Conservation (phyloP, 805 yeast genomes). For the Kodamaea fukazawae region DNA sequence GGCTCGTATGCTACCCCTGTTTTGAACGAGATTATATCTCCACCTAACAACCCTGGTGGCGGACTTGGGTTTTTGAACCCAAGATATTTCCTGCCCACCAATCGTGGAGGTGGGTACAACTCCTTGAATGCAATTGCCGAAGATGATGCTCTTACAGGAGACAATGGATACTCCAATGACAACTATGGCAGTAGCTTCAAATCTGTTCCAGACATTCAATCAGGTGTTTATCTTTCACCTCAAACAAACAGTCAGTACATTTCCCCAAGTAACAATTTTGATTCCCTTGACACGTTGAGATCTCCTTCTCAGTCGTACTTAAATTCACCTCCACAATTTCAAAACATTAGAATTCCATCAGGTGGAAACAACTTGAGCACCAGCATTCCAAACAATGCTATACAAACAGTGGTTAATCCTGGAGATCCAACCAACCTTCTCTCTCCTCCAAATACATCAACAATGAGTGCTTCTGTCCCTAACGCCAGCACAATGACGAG, state of each 20-base stretch:
- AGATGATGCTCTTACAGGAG: slow-evolving; percentile 13
- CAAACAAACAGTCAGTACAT: slow-evolving; percentile 27
- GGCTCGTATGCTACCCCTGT: slow-evolving; percentile 19
- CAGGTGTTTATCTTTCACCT: slow-evolving; percentile 36
- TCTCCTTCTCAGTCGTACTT: slow-evolving; percentile 35
- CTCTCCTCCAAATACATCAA: slow-evolving; percentile 23
- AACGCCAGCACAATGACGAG: slow-evolving; percentile 7
- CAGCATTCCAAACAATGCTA: slow-evolving; percentile 22
- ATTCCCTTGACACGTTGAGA: slow-evolving; percentile 33
- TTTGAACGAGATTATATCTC: slow-evolving; percentile 39
- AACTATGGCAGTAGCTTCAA: slow-evolving; percentile 15
- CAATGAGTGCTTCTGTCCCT: slow-evolving; percentile 34
- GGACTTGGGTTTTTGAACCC: slow-evolving; percentile 27
- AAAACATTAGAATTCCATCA: slow-evolving; percentile 15
- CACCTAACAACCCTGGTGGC: slow-evolving; percentile 16
- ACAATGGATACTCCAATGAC: slow-evolving; percentile 22
- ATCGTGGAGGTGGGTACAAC: slow-evolving; percentile 21
- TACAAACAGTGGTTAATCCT: slow-evolving; percentile 5
- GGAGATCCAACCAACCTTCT: slow-evolving; percentile 13
- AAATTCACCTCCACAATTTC: slow-evolving; percentile 35
- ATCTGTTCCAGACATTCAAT: slow-evolving; percentile 18
- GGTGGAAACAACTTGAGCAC: slow-evolving; percentile 16
- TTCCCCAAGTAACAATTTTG: slow-evolving; percentile 29
- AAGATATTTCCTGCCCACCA: slow-evolving; percentile 41
- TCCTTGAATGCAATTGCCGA: slow-evolving; percentile 35